Evolutionary conservation across 805 yeast species (phyloP), one percentile per base, ranked within the genome.

Genomic region (Tetrapisispora nanseiensis): DNA sequence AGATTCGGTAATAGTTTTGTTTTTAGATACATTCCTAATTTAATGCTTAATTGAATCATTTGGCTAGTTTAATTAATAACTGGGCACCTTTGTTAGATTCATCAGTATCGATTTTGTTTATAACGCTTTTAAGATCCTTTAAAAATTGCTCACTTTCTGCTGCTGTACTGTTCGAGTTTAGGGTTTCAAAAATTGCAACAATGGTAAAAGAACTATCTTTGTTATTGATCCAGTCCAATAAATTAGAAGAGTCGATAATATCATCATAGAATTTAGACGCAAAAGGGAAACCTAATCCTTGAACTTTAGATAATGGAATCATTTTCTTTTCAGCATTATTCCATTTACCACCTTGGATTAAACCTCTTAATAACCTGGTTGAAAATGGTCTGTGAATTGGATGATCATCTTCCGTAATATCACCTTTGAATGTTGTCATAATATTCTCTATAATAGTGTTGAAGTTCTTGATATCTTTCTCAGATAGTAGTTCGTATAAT

Each of bases 291-390:
- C 92, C 90, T 15, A 67, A 62, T 41, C 65, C 78, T 57, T 67
- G 70, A 46, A 62, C 65, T 39, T 53, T 65, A 11, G 66, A 70
- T 34, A 71, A 51, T 43, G 69, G 69, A 44, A 55, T 71, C 37
- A 71, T 65, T 54, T 63, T 71, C 62, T 71, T 77, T 51, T 70
- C 76, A 63, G 78, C 76, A 55, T 71, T 74, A 55, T 80, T 79
- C 82, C 86, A 86, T 57, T 79, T 85, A 54, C 89, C 89, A 47
- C 89, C 90, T 63, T 84, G 94, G 50, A 86, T 82, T 53, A 86
- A 67, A 0, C 86, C 68, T 61, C 85, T 81, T 49, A 86, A 64
- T 40, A 82, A 68, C 68, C 96, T 77, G 3, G 86, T 71, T 22
- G 84, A 73, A 59, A 80, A 83, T 40, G 92, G 83, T 56, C 75